Evolutionary conservation across 2,329 filamentous ascomycete species (phyloP), one percentile per base, ranked within the genome.

Genomic region (Pestalotiopsis sp.): DNA sequence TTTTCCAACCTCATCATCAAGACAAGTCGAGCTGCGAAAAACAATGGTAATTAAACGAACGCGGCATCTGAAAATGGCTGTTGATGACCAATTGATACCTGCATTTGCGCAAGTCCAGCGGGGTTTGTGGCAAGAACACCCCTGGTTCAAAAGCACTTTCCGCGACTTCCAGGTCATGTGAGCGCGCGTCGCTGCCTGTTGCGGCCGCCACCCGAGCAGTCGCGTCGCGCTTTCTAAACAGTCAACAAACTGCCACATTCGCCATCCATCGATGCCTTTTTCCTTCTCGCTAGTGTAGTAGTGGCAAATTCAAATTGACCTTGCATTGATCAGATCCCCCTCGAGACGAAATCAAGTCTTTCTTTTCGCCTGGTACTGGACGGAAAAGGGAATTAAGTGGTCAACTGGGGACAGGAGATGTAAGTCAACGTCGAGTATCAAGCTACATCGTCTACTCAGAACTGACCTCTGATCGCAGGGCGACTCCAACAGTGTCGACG

Each of bases 111-210:
- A 45, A 45, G 13, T 45, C 17, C 17, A 52, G 45, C 17, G 45
- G 45, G 20, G 17, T 23, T n/a, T 52, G 45, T 52, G 45, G 45
- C 57, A 59, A 36, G 57, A 36, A 20, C 45, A 12, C 23, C 23
- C 57, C 27, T 12, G 12, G 23, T 13, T 14, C 14, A 13, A 13
- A 36, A 36, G 59, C 59, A 61, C 59, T 61, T 36, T 38, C 65
- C 36, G 45, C 52, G 25, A 12, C 12, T 41, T 45, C 36, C n/a
- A 62, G 38, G 58, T 68, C 67, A 68, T 68, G 67, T 68, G 67
- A 68, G 52, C 38, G 39, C 61, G 67, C 58, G 67, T 68, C 66
- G 52, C 27, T 58, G 67, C 45, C 67, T 58, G 49, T 64, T 64
- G 31, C 25, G 45, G 62, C 6, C 36, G 20, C 27, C 49, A 17